phyloP scores from a whole-genome alignment of 2,329 filamentous ascomycete genomes.

The Pseudocercospora musae region DNA sequence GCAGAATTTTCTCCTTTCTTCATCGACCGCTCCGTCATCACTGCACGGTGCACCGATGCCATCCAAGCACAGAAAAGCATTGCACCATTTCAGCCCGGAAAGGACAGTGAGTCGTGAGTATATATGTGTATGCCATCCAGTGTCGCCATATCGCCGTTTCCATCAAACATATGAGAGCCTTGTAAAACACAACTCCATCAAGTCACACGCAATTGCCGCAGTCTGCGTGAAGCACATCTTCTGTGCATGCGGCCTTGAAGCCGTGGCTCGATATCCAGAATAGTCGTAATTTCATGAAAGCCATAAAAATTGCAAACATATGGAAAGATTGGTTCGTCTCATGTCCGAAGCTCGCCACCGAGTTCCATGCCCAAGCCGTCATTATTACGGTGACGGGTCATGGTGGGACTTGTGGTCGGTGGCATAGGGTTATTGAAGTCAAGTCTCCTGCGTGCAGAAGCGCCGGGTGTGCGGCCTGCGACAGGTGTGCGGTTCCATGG shows the following conservation, averaged over 20 bases:
- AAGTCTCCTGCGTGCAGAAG: slow-evolving; percentile 66
- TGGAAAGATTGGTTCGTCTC: slow-evolving; percentile 4
- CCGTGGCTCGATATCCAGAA: background rate
- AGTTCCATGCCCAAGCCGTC: slow-evolving; percentile 62
- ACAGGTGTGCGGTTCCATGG: slow-evolving; percentile 66
- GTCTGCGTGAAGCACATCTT: background rate
- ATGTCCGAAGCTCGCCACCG: slow-evolving; percentile 55
- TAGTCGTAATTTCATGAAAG: slow-evolving; percentile 15
- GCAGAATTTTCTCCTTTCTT: background rate
- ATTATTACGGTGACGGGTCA: slow-evolving; percentile 41
- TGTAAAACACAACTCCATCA: background rate
- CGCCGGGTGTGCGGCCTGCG: slow-evolving; percentile 65
- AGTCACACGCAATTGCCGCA: background rate
- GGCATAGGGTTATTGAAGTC: slow-evolving; percentile 77
- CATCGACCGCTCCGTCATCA: background rate
- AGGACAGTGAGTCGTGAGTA: slow-evolving; percentile 2
- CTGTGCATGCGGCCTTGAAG: background rate
- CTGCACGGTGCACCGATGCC: background rate
- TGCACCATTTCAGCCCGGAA: background rate
- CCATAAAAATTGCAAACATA: slow-evolving; percentile 1
- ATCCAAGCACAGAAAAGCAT: background rate
- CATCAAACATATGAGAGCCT: background rate
- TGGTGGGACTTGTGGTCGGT: slow-evolving; percentile 47
- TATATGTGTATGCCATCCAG: slow-evolving; percentile 5
- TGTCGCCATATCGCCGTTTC: background rate